A percentile compares a stretch with the other conserved stretches of the same genome.
phyloP scores from a whole-genome alignment of 208 protist genomes.

The Trichomonas tenax region DNA sequence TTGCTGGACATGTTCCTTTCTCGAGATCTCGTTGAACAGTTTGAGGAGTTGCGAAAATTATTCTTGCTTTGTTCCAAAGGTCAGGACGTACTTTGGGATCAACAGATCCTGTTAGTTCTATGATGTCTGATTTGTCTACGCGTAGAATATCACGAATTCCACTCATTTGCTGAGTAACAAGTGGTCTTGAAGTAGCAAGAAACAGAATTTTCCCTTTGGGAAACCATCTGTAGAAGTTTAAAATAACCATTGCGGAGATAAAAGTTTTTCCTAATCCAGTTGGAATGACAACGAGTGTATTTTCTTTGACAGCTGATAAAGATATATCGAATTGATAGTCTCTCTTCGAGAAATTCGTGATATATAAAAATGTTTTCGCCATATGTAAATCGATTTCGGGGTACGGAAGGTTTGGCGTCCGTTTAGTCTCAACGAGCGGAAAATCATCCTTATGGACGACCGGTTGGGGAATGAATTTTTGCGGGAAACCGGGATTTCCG shows the following conservation, averaged over 20 bases:
- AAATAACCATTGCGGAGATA: constrained; percentile 44
- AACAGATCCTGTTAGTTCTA: constrained; percentile 31
- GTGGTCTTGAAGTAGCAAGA: constrained; percentile 40
- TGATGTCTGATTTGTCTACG: neutral
- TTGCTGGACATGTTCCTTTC: neutral
- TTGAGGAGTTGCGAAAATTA: constrained; percentile 45
- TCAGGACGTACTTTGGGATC: neutral
- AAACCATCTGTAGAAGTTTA: constrained; percentile 44
- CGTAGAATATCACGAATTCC: constrained; percentile 1
- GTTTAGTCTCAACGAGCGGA: neutral
- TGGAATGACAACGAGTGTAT: constrained; percentile 36
- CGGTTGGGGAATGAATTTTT: neutral
- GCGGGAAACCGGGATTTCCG: neutral
- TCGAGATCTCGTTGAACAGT: constrained; percentile 37
- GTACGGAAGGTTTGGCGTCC: neutral
- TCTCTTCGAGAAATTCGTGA: neutral
- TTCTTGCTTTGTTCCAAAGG: constrained; percentile 23
- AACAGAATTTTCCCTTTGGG: constrained; percentile 40
- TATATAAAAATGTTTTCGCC: neutral
- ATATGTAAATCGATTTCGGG: neutral
- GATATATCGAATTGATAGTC: constrained; percentile 15
- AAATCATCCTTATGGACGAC: neutral
- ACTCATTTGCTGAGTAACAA: constrained; percentile 43
- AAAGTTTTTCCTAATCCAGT: constrained; percentile 47
- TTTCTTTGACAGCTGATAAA: neutral